Conservation (phyloP, 768 basidiomycete genomes). For the Tylopilus subfusipes region DNA sequence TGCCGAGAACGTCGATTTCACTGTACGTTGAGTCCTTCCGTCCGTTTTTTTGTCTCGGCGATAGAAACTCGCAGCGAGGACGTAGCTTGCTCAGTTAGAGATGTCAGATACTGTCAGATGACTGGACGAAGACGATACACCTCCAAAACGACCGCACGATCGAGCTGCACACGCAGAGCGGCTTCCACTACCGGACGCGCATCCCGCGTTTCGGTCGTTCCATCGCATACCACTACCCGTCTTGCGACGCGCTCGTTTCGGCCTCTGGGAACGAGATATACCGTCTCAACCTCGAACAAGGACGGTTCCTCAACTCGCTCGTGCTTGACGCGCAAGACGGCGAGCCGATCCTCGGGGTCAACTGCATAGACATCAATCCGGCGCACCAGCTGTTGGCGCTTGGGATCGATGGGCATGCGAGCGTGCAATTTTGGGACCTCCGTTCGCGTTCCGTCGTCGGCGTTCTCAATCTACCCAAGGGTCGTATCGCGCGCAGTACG, state of each 20-base stretch:
- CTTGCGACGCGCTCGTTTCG: slow-evolving; percentile 84
- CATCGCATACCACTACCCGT: slow-evolving; percentile 89
- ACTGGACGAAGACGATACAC: slow-evolving; percentile 99
- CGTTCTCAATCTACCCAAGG: slow-evolving; percentile 55
- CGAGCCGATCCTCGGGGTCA: slow-evolving; percentile 75
- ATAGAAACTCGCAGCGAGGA: background rate
- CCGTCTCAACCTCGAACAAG: slow-evolving; percentile 93
- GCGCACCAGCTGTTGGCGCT: slow-evolving; percentile 89
- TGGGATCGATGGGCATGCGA: slow-evolving; percentile 82
- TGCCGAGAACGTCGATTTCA: slow-evolving; percentile 96
- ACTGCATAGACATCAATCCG: slow-evolving; percentile 88
- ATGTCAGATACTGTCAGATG: slow-evolving; percentile 83
- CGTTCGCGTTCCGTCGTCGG: slow-evolving; percentile 78
- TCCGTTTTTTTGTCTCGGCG: background rate
- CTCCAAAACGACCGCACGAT: slow-evolving; percentile 94
- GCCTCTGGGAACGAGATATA: slow-evolving; percentile 87
- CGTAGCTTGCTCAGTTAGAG: background rate
- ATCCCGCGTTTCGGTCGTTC: slow-evolving; percentile 94
- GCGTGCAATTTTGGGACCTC: slow-evolving; percentile 96
- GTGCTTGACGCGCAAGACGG: slow-evolving; percentile 49
- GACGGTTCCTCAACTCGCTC: slow-evolving; percentile 84
- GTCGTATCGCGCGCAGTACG: slow-evolving; percentile 45
- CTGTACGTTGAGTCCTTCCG: slow-evolving; percentile 67
- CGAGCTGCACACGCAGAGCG: slow-evolving; percentile 91
- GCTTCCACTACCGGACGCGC: slow-evolving; percentile 87